phyloP scores from a whole-genome alignment of 257 asterid genomes.

The Marsdenia floribunda region DNA sequence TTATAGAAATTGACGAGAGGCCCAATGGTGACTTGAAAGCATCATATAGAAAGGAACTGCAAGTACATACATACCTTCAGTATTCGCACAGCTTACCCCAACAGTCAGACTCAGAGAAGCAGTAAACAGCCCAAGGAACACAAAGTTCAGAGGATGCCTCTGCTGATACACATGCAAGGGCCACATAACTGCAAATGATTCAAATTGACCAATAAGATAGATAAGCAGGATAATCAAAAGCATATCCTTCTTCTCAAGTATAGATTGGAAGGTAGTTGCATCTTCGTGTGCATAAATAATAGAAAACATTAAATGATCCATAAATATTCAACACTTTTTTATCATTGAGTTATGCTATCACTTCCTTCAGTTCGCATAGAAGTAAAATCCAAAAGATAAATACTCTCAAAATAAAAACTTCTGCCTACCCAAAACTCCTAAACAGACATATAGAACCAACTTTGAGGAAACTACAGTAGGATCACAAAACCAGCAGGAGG shows the following conservation, averaged over 20 bases:
- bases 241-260: not conserved
- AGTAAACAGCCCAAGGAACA: conserved; percentile 94
- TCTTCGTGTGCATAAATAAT: not conserved
- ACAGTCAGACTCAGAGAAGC: conserved; percentile 78
- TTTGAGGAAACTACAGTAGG: not conserved
- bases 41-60: conserved; percentile 3
- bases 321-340: not conserved
- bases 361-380: not conserved
- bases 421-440: not conserved
- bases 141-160: conserved; percentile 83
- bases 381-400: not conserved
- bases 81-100: conserved; percentile 90
- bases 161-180: conserved; percentile 83
- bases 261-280: not conserved
- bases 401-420: not conserved
- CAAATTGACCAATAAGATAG: conserved; percentile 14
- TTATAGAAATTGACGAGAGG: not conserved
- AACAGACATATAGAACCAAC: not conserved
- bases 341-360: not conserved
- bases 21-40: not conserved
- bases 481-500: too few species aligned
- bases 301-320: not conserved
- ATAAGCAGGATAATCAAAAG: not conserved
- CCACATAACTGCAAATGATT: conserved; percentile 62
- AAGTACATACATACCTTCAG: conserved; percentile 77